A percentile compares a stretch with the other conserved stretches of the same genome.
phyloP scores from a whole-genome alignment of 148 eudicot species.

The Arctostaphylos glauca region DNA sequence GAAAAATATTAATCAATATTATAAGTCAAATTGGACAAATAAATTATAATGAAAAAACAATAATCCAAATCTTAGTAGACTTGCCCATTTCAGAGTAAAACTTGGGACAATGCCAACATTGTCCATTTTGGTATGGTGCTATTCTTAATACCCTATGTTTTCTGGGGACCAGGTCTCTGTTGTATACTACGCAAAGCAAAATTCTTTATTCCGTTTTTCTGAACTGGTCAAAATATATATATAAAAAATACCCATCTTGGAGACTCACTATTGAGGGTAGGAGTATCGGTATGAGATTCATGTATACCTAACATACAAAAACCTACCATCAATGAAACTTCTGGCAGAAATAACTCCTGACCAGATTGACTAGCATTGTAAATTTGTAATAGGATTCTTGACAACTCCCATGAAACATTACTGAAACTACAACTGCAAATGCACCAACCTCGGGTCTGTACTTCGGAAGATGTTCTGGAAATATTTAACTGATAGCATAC shows the following conservation, averaged over 20 bases:
- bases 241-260: too few species aligned
- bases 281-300: not conserved
- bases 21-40: too few species aligned
- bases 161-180: too few species aligned
- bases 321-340: not conserved
- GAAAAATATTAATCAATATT: too few species aligned
- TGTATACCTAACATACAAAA: not conserved
- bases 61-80: too few species aligned
- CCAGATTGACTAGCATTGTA: not conserved
- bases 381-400: too few species aligned
- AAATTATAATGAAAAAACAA: too few species aligned
- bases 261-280: not conserved
- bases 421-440: not conserved
- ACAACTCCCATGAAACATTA: not conserved
- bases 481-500: not conserved
- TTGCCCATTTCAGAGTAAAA: not conserved
- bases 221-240: too few species aligned
- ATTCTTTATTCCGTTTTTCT: too few species aligned
- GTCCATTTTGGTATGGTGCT: not conserved
- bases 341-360: not conserved
- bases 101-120: not conserved
- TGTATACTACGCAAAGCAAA: too few species aligned
- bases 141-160: not conserved
- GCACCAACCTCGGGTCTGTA: not conserved
- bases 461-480: conserved; percentile 1